Base-by-base conservation (phyloP, 139 green algal species). In the Micromonas commoda region DNA sequence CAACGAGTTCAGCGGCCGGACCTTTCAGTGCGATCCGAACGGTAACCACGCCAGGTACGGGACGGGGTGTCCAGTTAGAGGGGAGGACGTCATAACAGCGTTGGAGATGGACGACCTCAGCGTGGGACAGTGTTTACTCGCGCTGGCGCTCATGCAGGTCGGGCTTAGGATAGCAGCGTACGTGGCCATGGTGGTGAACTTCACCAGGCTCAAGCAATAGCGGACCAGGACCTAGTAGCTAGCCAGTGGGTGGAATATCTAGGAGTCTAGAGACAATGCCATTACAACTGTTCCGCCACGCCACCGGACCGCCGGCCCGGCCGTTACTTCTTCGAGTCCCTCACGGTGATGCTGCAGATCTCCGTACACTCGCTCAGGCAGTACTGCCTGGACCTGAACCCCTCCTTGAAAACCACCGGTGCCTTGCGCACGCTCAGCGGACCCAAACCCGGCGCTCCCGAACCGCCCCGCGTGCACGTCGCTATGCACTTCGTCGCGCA, bases 1-100 rank as follows among this genome's bases (percentile, higher is more conserved):
- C 21, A 82, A 82, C 64, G 78, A 82, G 70, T 79, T 82, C 60
- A 31, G 28, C 51, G 78, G 63, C 2, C 29, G 34, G 23, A 70
- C 34, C 5, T 81, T 81, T 38, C 9, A 57, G 45, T 57, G 45
- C 45, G 45, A n/a, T n/a, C n/a, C 45, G 45, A 16, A 9, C 45
- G 45, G 45, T 9, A 57, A 9, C 9, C 45, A 57, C 45, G 45
- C 45, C 9, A 9, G 45, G 45, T 57, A 57, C 45, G 45, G 45
- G 9, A 16, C 45, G 9, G 9, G 9, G 45, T 57, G 45, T 16
- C 45, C 45, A 16, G 9, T 57, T 9, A 57, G 9, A 16, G 45
- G 45, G 9, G 45, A 57, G 45, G 45, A 57, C 9, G 45, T 57
- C 45, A 57, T 57, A 9, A 16, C 9, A 9, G 45, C 45, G 45